Percentiles rank a stretch among this genome's conserved stretches.
These are phyloP conservation scores for Rhodotorula babjevae DNA, from an alignment of 768 basidiomycete species.

Conservation along the genomic window DNA sequence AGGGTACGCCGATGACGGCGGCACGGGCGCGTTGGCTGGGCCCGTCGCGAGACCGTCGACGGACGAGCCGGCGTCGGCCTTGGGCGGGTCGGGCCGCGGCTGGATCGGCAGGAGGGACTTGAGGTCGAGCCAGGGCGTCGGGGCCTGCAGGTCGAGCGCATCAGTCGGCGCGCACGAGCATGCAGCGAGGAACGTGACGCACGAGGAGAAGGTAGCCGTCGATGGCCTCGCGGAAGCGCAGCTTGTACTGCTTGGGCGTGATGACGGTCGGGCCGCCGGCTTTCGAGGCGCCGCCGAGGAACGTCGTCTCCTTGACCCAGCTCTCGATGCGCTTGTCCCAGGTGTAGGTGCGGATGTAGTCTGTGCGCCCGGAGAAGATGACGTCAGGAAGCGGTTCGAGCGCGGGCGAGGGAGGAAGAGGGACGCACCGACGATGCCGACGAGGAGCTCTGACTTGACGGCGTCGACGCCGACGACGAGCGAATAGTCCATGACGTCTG, in stretches of 20 bases:
- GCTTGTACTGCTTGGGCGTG: conserved; percentile 85
- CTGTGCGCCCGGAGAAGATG: conserved; percentile 58
- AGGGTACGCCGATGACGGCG: background rate
- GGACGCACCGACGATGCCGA: conserved; percentile 87
- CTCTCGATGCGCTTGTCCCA: conserved; percentile 99
- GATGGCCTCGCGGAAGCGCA: conserved; percentile 42
- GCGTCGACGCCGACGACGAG: conserved; percentile 92
- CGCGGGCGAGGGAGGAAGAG: conserved; percentile 30
- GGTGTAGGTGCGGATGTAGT: conserved; percentile 91
- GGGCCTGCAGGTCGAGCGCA: background rate
- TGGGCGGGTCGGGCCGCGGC: background rate
- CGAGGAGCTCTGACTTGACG: conserved; percentile 78
- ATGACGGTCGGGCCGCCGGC: conserved; percentile 89
- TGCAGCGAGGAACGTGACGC: no score
- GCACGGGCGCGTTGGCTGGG: background rate
- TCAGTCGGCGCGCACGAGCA: no score
- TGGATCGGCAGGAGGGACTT: conserved; percentile 1
- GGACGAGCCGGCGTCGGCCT: background rate
- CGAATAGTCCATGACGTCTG: conserved; percentile 69
- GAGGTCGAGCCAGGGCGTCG: conserved; percentile 22
- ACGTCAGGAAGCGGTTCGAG: no score
- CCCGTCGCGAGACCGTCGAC: background rate
- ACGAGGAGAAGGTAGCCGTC: conserved; percentile 41
- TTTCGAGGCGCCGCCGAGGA: conserved; percentile 54
- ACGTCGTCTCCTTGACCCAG: conserved; percentile 93